A percentile compares a stretch with the other conserved stretches of the same genome.
phyloP scores from a whole-genome alignment of 371 early-diverging fungal genomes.

The Syncephalastrum sp. region DNA sequence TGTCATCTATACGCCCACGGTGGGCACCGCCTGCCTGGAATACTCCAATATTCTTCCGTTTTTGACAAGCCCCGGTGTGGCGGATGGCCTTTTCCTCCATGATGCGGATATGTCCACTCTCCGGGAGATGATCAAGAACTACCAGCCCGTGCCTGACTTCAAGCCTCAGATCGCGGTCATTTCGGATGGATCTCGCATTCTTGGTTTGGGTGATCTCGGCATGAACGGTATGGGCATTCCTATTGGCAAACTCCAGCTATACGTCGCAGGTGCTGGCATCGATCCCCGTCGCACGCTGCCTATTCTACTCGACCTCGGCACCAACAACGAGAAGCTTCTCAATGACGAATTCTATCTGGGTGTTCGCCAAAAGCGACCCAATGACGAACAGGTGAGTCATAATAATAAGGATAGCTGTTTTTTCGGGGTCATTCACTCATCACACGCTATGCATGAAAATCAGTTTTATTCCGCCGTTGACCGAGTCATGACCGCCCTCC shows the following conservation, averaged over 20 bases:
- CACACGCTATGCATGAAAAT: background rate
- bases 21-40: slow-evolving; percentile 86
- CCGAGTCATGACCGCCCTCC: slow-evolving; percentile 71
- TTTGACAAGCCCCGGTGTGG: slow-evolving; percentile 70
- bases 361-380: slow-evolving; percentile 48
- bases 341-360: slow-evolving; percentile 88
- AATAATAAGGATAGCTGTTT: background rate
- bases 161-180: slow-evolving; percentile 85
- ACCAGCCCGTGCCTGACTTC: slow-evolving; percentile 38
- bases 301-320: slow-evolving; percentile 87
- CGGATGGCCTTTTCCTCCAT: slow-evolving; percentile 83
- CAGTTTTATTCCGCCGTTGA: slow-evolving; percentile 80
- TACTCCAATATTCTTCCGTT: slow-evolving; percentile 88
- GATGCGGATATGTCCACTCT: slow-evolving; percentile 66
- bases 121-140: slow-evolving; percentile 68
- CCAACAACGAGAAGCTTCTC: slow-evolving; percentile 74
- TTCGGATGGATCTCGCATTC: slow-evolving; percentile 91
- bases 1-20: slow-evolving; percentile 92
- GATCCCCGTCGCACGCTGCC: slow-evolving; percentile 85
- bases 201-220: slow-evolving; percentile 91
- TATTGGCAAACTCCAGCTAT: slow-evolving; percentile 90
- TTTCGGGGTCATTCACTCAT: background rate
- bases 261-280: slow-evolving; percentile 90
- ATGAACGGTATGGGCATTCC: slow-evolving; percentile 93
- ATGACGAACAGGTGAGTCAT: slow-evolving; percentile 43